Evolutionary conservation across 306 rosid genomes (phyloP).

Genomic region (Quercus gilva): DNA sequence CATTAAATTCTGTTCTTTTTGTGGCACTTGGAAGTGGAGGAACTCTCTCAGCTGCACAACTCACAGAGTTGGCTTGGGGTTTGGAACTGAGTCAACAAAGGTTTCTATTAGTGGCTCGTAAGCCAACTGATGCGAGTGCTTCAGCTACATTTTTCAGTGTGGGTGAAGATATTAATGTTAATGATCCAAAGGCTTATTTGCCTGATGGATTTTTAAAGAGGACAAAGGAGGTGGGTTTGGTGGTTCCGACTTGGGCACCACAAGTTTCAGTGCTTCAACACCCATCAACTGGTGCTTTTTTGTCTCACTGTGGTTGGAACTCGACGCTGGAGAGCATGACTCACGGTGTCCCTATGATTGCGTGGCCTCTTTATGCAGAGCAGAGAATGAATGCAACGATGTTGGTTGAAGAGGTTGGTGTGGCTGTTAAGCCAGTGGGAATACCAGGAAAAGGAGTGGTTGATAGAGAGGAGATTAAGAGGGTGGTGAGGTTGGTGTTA

Average conservation of each 20-base stretch:
- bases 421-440: slow-evolving; percentile 12
- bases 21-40: slow-evolving; percentile 47
- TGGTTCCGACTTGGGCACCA: slow-evolving; percentile 41
- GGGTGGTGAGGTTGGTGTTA: slow-evolving; percentile 23
- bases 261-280: slow-evolving; percentile 30
- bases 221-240: slow-evolving; percentile 23
- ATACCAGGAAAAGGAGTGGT: not conserved
- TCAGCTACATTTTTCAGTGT: slow-evolving; percentile 21
- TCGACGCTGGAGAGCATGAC: slow-evolving; percentile 46
- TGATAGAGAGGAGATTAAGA: slow-evolving; percentile 31
- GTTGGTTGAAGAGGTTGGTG: slow-evolving; percentile 32
- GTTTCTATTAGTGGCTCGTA: slow-evolving; percentile 42
- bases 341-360: slow-evolving; percentile 42
- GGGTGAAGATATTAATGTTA: not conserved
- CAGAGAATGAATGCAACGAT: slow-evolving; percentile 46
- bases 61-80: slow-evolving; percentile 44
- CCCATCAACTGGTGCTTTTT: slow-evolving; percentile 34
- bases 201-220: slow-evolving; percentile 42
- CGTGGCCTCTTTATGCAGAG: slow-evolving; percentile 55
- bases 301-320: slow-evolving; percentile 64
- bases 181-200: slow-evolving; percentile 23
- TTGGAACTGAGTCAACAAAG: slow-evolving; percentile 38
- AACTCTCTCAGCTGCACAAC: slow-evolving; percentile 13
- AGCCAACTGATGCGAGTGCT: not conserved
- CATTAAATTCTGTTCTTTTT: slow-evolving; percentile 32